Conservation (phyloP, 352 stramenopile genomes). For the Globisporangium barbulae region DNA sequence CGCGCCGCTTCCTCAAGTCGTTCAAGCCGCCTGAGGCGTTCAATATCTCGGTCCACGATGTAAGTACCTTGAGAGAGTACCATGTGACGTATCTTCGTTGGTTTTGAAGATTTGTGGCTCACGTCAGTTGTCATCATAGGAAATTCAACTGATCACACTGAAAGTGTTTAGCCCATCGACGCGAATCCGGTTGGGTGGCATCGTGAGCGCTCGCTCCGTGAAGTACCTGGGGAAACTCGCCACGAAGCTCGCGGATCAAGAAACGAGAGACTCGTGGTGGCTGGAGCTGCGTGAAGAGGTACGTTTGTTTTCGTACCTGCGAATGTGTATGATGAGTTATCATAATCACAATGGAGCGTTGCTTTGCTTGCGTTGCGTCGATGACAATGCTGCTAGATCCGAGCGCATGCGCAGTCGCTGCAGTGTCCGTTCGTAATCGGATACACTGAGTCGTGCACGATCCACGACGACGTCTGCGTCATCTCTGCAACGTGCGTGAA, state of each 20-base stretch:
- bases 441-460: slow-evolving; percentile 95
- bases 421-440: slow-evolving; percentile 96
- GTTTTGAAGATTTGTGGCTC: not conserved
- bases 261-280: slow-evolving; percentile 98
- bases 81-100: not conserved
- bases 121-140: slow-evolving; percentile 30
- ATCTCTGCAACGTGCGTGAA: slow-evolving; percentile 91
- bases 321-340: not conserved
- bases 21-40: slow-evolving; percentile 57
- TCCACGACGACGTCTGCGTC: slow-evolving; percentile 97
- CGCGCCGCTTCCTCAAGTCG: slow-evolving; percentile 47
- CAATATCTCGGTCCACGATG: slow-evolving; percentile 74
- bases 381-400: slow-evolving; percentile 55
- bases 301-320: not conserved
- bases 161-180: slow-evolving; percentile 88
- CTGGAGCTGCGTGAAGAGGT: slow-evolving; percentile 95
- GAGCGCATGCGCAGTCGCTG: slow-evolving; percentile 94
- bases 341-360: not conserved
- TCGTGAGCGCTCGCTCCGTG: slow-evolving; percentile 84
- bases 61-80: slow-evolving; percentile 22
- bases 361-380: not conserved
- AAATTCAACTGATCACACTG: slow-evolving; percentile 95
- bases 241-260: slow-evolving; percentile 95
- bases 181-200: slow-evolving; percentile 72
- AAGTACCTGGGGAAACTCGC: slow-evolving; percentile 91